These are phyloP conservation scores for Salix exigua DNA, from an alignment of 345 rosid genomes.

Conservation along the genomic window DNA sequence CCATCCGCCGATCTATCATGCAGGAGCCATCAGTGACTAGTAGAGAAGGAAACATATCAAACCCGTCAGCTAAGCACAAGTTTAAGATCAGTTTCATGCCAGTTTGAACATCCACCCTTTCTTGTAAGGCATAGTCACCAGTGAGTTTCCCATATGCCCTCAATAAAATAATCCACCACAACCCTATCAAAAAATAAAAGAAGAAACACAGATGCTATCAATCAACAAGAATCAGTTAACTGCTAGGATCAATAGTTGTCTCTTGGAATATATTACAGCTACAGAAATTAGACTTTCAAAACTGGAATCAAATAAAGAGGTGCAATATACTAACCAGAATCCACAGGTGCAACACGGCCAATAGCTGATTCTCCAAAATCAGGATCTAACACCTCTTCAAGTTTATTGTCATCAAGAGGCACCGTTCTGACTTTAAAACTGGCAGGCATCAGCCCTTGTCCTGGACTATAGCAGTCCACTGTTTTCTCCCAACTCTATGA, in stretches of 20 bases:
- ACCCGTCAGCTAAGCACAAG: slow-evolving; percentile 31
- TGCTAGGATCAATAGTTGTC: neutral
- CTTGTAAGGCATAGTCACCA: slow-evolving; percentile 34
- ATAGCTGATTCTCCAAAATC: slow-evolving; percentile 38
- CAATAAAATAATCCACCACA: slow-evolving; percentile 36
- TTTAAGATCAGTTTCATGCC: slow-evolving; percentile 30
- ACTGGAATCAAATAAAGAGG: neutral
- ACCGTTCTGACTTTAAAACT: slow-evolving; percentile 34
- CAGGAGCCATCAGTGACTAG: slow-evolving; percentile 36
- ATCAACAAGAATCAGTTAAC: slow-evolving; percentile 1
- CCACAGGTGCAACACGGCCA: slow-evolving; percentile 37
- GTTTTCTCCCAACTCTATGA: slow-evolving; percentile 36
- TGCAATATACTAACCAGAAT: slow-evolving; percentile 21
- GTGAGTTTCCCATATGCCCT: slow-evolving; percentile 34
- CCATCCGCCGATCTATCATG: slow-evolving; percentile 38
- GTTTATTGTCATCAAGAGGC: slow-evolving; percentile 25
- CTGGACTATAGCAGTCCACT: slow-evolving; percentile 35
- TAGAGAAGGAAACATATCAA: slow-evolving; percentile 36
- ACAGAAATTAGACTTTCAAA: neutral
- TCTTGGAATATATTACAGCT: neutral
- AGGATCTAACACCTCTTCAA: slow-evolving; percentile 32
- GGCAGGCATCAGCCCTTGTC: slow-evolving; percentile 36
- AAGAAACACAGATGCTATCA: neutral
- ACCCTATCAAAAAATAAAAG: slow-evolving; percentile 12
- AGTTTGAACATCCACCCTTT: slow-evolving; percentile 36